Percentiles rank a stretch among this genome's conserved stretches.
These are phyloP conservation scores for Albugo candida DNA, from an alignment of 352 stramenopile species.

Conservation along the genomic window DNA sequence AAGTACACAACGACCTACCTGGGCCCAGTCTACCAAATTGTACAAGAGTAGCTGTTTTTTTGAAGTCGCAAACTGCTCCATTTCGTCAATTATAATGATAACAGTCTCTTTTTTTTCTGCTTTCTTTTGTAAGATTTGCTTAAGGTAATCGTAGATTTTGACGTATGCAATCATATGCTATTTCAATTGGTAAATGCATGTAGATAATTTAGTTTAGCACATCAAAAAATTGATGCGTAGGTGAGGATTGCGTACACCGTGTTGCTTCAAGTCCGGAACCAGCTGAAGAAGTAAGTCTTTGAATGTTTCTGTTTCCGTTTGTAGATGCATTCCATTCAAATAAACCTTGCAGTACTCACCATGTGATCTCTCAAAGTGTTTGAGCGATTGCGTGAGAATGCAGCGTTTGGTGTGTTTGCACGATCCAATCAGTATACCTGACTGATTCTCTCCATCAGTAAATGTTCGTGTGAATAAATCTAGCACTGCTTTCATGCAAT, in stretches of 20 bases:
- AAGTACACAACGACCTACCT: constrained; percentile 11
- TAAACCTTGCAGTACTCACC: constrained; percentile 42
- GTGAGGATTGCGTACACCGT: constrained; percentile 22
- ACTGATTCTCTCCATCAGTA: constrained; percentile 55
- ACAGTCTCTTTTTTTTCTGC: constrained; percentile 27
- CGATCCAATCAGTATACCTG: constrained; percentile 45
- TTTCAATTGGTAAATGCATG: not conserved
- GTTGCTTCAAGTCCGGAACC: constrained; percentile 24
- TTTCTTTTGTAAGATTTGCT: constrained; percentile 33
- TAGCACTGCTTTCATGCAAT: no score
- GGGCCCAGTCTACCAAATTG: constrained; percentile 71
- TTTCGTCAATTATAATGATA: constrained; percentile 45
- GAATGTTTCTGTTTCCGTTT: constrained; percentile 72
- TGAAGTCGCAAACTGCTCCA: constrained; percentile 57
- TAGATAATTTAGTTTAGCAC: not conserved
- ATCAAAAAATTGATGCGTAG: not conserved
- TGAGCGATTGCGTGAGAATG: constrained; percentile 31
- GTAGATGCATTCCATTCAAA: constrained; percentile 52
- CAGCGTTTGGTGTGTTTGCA: constrained; percentile 22
- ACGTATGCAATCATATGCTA: constrained; percentile 38
- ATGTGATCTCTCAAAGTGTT: constrained; percentile 17
- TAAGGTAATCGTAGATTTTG: constrained; percentile 74
- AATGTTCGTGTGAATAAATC: constrained; percentile 45
- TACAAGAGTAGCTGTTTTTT: constrained; percentile 70
- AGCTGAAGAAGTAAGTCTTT: constrained; percentile 65